A percentile compares a stretch with the other conserved stretches of the same genome.
Evolutionary conservation across 176 grass and related monocot genomes (phyloP).

Genomic region (Musa troglodytarum): DNA sequence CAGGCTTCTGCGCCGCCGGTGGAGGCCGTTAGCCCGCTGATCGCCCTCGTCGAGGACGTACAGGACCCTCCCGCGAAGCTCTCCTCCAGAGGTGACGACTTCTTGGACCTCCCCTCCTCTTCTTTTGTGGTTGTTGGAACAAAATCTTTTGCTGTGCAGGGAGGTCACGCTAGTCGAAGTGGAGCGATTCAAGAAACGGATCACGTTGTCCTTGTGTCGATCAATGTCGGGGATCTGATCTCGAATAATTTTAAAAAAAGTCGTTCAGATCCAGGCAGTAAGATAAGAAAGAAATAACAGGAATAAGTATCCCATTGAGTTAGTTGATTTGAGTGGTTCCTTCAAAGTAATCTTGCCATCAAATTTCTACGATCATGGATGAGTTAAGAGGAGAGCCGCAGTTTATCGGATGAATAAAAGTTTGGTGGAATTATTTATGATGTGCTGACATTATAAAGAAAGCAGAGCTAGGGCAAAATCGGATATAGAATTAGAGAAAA

Average conservation of each 20-base stretch:
- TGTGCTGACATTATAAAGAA: not conserved
- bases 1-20: constrained; percentile 21
- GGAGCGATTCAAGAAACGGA: too few relatives aligned
- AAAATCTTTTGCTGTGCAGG: not conserved
- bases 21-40: constrained; percentile 13
- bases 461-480: not conserved
- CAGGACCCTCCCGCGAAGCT: constrained; percentile 39
- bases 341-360: not conserved
- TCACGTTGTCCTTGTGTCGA: not conserved
- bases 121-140: not conserved
- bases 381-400: not conserved
- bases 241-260: not conserved
- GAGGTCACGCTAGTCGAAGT: not conserved
- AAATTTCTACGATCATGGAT: not conserved
- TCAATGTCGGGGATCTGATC: not conserved
- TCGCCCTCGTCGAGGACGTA: constrained; percentile 49
- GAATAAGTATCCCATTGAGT: not conserved
- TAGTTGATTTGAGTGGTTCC: not conserved
- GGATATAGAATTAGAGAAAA: not conserved
- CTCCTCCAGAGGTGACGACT: constrained; percentile 63
- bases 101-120: not conserved
- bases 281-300: not conserved
- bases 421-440: not conserved
- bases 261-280: not conserved
- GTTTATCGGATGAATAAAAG: not conserved